A percentile compares a stretch with the other conserved stretches of the same genome.
phyloP scores from a whole-genome alignment of 495 filamentous ascomycete genomes.

The Podospora conica region DNA sequence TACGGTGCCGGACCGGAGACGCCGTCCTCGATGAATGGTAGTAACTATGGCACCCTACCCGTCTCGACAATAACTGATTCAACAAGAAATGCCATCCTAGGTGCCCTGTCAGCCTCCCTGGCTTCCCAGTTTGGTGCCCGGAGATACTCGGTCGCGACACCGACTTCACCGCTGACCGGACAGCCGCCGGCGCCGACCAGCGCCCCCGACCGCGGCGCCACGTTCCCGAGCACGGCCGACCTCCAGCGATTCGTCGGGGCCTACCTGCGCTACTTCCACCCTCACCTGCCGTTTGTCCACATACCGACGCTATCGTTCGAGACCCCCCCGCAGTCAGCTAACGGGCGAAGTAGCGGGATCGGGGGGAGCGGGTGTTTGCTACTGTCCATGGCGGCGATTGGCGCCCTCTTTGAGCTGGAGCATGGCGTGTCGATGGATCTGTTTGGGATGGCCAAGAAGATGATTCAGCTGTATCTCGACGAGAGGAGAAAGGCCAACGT shows the following conservation, averaged over 20 bases:
- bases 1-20: constrained; percentile 59
- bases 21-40: constrained; percentile 60
- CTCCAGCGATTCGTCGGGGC: constrained; percentile 87
- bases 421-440: constrained; percentile 72
- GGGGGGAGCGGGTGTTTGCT: constrained; percentile 88
- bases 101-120: constrained; percentile 64
- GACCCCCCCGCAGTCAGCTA: constrained; percentile 57
- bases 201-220: constrained; percentile 42
- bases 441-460: constrained; percentile 89
- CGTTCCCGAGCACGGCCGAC: constrained; percentile 79
- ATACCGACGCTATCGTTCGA: constrained; percentile 91
- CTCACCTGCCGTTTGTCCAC: constrained; percentile 90
- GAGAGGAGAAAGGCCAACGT: constrained; percentile 87
- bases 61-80: constrained; percentile 80
- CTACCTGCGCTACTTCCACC: constrained; percentile 92
- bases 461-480: constrained; percentile 90
- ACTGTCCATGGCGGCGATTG: constrained; percentile 93
- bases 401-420: constrained; percentile 90
- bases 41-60: constrained; percentile 51
- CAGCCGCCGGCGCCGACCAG: constrained; percentile 44
- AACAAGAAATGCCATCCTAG: constrained; percentile 80
- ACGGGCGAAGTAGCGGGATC: constrained; percentile 57
- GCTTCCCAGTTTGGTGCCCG: constrained; percentile 64
- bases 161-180: constrained; percentile 58
- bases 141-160: constrained; percentile 70